These are phyloP conservation scores for Gloeopeniophorella convolvens DNA, from an alignment of 768 basidiomycete genomes.

Conservation along the genomic window DNA sequence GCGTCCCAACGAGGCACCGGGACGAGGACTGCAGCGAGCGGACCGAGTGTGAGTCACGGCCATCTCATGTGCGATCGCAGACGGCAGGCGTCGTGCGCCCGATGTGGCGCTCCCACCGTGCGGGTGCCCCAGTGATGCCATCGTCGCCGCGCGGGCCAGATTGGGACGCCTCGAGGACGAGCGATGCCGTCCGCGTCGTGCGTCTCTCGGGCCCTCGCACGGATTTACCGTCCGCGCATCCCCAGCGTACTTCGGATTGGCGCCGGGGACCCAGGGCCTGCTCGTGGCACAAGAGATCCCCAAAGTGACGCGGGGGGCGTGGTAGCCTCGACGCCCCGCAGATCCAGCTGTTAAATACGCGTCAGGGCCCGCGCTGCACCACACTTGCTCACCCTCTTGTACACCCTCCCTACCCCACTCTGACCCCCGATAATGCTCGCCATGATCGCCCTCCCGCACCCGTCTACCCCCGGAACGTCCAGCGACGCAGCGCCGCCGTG, in stretches of 20 bases:
- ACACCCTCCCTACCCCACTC: neutral
- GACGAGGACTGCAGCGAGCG: constrained; percentile 3
- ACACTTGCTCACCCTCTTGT: neutral
- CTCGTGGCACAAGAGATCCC: constrained; percentile 13
- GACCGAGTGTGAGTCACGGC: too few relatives aligned
- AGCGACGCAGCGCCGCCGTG: constrained; percentile 10
- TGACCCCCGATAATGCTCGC: constrained; percentile 9
- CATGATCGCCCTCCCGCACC: constrained; percentile 8
- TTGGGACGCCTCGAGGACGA: constrained; percentile 18
- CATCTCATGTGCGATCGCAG: constrained; percentile 18
- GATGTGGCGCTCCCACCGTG: constrained; percentile 7
- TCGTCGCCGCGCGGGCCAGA: constrained; percentile 3
- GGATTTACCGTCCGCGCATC: constrained; percentile 10
- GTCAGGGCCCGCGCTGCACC: constrained; percentile 1
- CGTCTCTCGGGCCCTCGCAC: constrained; percentile 5
- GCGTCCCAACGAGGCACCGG: constrained; percentile 10
- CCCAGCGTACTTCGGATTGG: constrained; percentile 13
- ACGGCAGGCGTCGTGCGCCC: constrained; percentile 9
- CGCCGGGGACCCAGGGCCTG: constrained; percentile 12
- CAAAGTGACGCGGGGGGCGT: constrained; percentile 13
- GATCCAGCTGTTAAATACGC: constrained; percentile 12
- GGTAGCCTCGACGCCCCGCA: constrained; percentile 16
- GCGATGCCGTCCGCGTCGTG: neutral
- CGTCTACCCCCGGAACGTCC: constrained; percentile 2
- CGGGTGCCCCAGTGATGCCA: constrained; percentile 13